A percentile compares a stretch with the other conserved stretches of the same genome.
These are phyloP conservation scores for Stephania yunnanensis DNA, from an alignment of 164 flowering plant genomes.

Conservation along the genomic window DNA sequence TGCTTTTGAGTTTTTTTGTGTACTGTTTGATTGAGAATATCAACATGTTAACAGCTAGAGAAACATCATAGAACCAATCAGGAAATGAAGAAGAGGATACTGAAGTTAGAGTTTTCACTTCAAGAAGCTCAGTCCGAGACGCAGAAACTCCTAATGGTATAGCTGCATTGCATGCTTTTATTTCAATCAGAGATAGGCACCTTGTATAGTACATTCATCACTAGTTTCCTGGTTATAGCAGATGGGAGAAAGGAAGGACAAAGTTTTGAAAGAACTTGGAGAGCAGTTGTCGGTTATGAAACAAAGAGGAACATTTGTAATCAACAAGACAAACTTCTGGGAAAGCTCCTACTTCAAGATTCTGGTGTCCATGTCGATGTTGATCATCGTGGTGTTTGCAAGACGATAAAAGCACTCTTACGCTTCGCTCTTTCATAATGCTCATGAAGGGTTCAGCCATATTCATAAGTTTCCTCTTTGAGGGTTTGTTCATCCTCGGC, in stretches of 20 bases:
- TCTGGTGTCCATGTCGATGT: constrained; percentile 80
- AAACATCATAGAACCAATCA: constrained; percentile 76
- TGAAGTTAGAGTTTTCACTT: constrained; percentile 86
- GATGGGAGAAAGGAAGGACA: constrained; percentile 87
- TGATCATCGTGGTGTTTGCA: constrained; percentile 69
- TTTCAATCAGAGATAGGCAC: too few relatives aligned
- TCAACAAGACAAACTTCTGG: constrained; percentile 69
- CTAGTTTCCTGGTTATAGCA: constrained; percentile 16
- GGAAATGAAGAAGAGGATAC: constrained; percentile 78
- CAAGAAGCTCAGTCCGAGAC: constrained; percentile 85
- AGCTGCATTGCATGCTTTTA: too few relatives aligned
- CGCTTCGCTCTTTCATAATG: background rate
- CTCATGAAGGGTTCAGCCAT: background rate
- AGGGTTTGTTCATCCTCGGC: too few relatives aligned
- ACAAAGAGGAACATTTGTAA: constrained; percentile 14
- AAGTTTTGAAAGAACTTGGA: constrained; percentile 67
- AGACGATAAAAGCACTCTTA: constrained; percentile 39
- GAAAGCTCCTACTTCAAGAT: constrained; percentile 74
- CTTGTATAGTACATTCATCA: background rate
- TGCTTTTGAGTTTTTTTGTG: background rate
- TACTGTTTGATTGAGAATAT: background rate
- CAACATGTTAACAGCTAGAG: constrained; percentile 50
- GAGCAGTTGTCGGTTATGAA: constrained; percentile 56
- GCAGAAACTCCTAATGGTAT: constrained; percentile 83
- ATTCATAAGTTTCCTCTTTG: background rate